Percentiles rank a stretch among this genome's conserved stretches.
Conservation (phyloP, 2,329 filamentous ascomycete genomes). For the Septoria linicola region DNA sequence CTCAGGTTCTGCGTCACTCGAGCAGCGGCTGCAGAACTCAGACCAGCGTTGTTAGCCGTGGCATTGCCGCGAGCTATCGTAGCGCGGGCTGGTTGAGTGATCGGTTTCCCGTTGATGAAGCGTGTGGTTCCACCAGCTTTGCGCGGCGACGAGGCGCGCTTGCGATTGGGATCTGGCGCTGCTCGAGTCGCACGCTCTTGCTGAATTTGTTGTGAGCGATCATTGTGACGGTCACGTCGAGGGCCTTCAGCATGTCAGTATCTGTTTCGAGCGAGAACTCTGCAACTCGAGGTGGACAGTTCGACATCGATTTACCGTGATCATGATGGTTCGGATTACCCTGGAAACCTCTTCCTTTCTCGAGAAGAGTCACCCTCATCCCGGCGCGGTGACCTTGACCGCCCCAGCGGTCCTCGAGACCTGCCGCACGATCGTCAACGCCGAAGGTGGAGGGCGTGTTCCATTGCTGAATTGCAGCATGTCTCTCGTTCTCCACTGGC, state of each 20-base stretch:
- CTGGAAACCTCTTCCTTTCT: neutral
- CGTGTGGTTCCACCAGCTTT: neutral
- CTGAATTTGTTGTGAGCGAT: neutral
- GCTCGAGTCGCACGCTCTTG: neutral
- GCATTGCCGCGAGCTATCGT: neutral
- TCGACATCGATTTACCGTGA: neutral
- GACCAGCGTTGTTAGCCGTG: neutral
- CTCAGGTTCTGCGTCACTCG: neutral
- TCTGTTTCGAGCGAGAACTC: too few relatives aligned
- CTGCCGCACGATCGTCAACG: constrained; percentile 14
- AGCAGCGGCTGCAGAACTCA: neutral
- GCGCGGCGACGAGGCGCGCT: constrained; percentile 13
- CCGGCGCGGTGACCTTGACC: constrained; percentile 27
- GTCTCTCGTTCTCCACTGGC: neutral
- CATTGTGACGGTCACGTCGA: neutral
- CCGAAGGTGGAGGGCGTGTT: constrained; percentile 19
- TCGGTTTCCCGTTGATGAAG: constrained; percentile 3
- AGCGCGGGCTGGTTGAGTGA: neutral
- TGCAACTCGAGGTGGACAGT: too few relatives aligned
- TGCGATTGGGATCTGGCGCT: neutral
- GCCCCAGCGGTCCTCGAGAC: constrained; percentile 16
- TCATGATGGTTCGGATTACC: neutral
- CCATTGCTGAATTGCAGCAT: constrained; percentile 11
- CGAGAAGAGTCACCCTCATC: neutral
- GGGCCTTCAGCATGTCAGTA: too few relatives aligned